Conservation (phyloP, 2,329 filamentous ascomycete species). For the Ramularia collo-cygni region DNA sequence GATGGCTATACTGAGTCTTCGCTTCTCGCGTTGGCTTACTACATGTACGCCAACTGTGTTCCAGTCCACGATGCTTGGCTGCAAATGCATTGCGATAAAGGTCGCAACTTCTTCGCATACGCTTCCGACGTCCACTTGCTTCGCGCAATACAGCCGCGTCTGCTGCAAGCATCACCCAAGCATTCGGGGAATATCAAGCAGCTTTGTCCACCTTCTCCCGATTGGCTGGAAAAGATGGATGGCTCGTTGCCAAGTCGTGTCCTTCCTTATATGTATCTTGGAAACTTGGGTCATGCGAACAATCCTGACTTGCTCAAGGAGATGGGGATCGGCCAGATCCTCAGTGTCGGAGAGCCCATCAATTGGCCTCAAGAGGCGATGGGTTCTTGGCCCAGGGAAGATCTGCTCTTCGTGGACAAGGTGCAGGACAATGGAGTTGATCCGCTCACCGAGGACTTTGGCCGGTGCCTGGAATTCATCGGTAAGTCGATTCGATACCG, state of each 20-base stretch:
- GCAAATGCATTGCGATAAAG: conserved; percentile 68
- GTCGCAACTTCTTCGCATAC: conserved; percentile 94
- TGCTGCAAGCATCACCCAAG: conserved; percentile 64
- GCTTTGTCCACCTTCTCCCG: conserved; percentile 55
- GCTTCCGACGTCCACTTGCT: conserved; percentile 80
- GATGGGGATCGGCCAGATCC: conserved; percentile 76
- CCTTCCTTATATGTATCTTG: conserved; percentile 90
- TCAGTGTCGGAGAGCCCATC: conserved; percentile 86
- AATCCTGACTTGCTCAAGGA: conserved; percentile 75
- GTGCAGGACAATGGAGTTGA: conserved; percentile 98
- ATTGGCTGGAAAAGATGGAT: conserved; percentile 77
- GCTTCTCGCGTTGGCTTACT: conserved; percentile 82
- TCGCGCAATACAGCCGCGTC: conserved; percentile 65
- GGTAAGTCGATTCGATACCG: conserved; percentile 50
- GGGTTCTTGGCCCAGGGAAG: conserved; percentile 64
- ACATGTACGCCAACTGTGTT: conserved; percentile 80
- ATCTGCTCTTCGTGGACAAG: conserved; percentile 71
- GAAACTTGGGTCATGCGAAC: conserved; percentile 88
- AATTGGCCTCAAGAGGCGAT: conserved; percentile 67
- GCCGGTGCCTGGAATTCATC: conserved; percentile 82
- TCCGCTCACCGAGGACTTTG: conserved; percentile 77
- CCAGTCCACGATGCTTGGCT: conserved; percentile 84
- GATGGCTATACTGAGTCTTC: conserved; percentile 96
- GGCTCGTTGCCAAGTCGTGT: conserved; percentile 87
- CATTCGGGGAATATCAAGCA: conserved; percentile 43